These are phyloP conservation scores for Amaranthus cruentus DNA, from an alignment of 148 eudicot genomes.

Conservation along the genomic window DNA sequence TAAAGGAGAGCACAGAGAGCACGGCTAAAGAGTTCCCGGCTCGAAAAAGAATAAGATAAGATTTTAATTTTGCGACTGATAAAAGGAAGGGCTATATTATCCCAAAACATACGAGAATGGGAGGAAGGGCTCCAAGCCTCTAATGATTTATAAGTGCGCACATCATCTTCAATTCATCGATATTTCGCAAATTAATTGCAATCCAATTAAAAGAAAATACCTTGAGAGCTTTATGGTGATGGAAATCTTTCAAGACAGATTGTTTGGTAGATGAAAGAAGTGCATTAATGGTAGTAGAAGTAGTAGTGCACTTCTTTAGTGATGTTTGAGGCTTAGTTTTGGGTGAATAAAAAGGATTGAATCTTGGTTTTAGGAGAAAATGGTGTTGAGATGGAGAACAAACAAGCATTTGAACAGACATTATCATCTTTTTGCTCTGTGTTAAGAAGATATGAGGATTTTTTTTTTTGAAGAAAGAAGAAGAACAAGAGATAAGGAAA, in stretches of 20 bases:
- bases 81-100: neutral
- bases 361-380: conserved; percentile 13
- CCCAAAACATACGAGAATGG: too few species aligned
- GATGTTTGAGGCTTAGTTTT: conserved; percentile 28
- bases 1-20: too few species aligned
- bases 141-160: too few species aligned
- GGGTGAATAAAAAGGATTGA: conserved; percentile 26
- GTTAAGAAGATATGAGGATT: neutral
- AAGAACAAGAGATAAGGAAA: conserved; percentile 8
- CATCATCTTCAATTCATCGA: too few species aligned
- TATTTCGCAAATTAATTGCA: too few species aligned
- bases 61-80: neutral
- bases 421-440: conserved; percentile 5
- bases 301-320: neutral
- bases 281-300: conserved; percentile 34
- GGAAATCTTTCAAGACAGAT: conserved; percentile 57
- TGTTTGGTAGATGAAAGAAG: conserved; percentile 56
- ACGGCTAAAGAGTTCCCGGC: too few species aligned
- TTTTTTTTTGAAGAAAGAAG: too few species aligned
- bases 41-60: too few species aligned
- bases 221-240: conserved; percentile 62
- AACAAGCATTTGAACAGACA: conserved; percentile 25
- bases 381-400: conserved; percentile 21
- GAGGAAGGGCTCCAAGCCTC: too few species aligned
- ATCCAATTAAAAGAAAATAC: conserved; percentile 16